Evolutionary conservation across 805 yeast genomes (phyloP), one percentile per base, ranked within the genome.

Genomic region (Wickerhamiella parazyma): DNA sequence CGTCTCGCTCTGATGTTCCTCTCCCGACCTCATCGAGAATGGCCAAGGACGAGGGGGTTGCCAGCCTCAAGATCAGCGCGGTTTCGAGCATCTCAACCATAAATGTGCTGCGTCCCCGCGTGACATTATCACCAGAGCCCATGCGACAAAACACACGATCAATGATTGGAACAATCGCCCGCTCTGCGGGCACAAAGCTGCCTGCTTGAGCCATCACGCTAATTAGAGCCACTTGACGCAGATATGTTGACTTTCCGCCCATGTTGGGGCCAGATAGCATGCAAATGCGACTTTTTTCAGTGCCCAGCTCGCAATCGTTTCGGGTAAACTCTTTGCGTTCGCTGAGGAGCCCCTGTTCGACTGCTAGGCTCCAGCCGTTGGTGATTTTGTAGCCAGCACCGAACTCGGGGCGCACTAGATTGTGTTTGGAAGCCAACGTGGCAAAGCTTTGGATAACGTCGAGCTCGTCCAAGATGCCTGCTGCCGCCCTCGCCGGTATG

Each of bases 31-130:
- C 95, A 60, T 86, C 95, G 45, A 86, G 66, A 18, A 86, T 76
- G 0, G 89, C 81, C 48, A 86, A 63, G 0, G 95, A 83, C 28
- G 69, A 64, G 1, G 64, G 51, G 0, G 91, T 78, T 7, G 93
- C 79, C 35, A 74, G 71, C 31, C 71, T 65, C 29, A 86, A 57
- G 28, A 86, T 84, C 36, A 67, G 62, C 2, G 84, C 74, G 2
- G 94, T 80, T 57, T 86, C 95, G 33, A 78, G 68, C 94, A 86
- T 84, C 54, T 86, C 95, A 12, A 80, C 83, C 94, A 85, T 83
- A 55, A 86, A 86, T 0, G 95, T 85, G n/a, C 91, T 80, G 54
- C 80, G 73, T 34, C 86, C 86, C 38, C 75, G 70, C 47, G 73
- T 73, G 21, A 86, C 70, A 54, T 84, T 84, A 62, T 86, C 95